A percentile compares a stretch with the other conserved stretches of the same genome.
phyloP scores from a whole-genome alignment of 768 basidiomycete species.

The Leccinum longicurvipes region DNA sequence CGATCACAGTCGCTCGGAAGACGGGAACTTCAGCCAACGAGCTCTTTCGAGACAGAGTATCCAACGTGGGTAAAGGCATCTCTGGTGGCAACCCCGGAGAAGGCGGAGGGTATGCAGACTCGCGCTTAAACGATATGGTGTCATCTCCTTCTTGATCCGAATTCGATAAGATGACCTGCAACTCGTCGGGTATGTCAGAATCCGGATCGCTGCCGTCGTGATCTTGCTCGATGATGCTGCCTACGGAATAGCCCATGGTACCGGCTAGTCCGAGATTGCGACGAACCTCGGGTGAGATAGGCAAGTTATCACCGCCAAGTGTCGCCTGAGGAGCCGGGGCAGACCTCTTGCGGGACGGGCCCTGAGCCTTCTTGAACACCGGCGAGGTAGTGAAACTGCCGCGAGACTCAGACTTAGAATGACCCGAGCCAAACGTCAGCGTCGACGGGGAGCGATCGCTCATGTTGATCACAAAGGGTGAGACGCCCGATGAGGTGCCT shows the following conservation, averaged over 20 bases:
- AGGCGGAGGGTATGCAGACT: constrained; percentile 13
- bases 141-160: constrained; percentile 41
- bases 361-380: constrained; percentile 33
- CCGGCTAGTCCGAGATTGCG: constrained; percentile 61
- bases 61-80: constrained; percentile 35
- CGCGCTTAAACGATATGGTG: constrained; percentile 33
- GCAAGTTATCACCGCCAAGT: constrained; percentile 26
- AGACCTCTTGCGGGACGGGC: constrained; percentile 23
- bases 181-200: constrained; percentile 79
- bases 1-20: constrained; percentile 44
- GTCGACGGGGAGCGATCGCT: constrained; percentile 29
- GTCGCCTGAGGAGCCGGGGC: constrained; percentile 16
- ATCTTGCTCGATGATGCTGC: constrained; percentile 43
- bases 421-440: constrained; percentile 36
- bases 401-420: constrained; percentile 30
- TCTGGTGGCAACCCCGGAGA: constrained; percentile 45
- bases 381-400: constrained; percentile 28
- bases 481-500: constrained; percentile 23
- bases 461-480: constrained; percentile 23
- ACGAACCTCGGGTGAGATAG: constrained; percentile 49
- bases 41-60: background rate
- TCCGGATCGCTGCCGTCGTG: constrained; percentile 61
- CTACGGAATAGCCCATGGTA: constrained; percentile 62
- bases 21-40: constrained; percentile 32
- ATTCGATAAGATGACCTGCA: constrained; percentile 57